Percentiles rank a stretch among this genome's conserved stretches.
Evolutionary conservation across 257 asterid genomes (phyloP).

Genomic region (Plantago elongata): DNA sequence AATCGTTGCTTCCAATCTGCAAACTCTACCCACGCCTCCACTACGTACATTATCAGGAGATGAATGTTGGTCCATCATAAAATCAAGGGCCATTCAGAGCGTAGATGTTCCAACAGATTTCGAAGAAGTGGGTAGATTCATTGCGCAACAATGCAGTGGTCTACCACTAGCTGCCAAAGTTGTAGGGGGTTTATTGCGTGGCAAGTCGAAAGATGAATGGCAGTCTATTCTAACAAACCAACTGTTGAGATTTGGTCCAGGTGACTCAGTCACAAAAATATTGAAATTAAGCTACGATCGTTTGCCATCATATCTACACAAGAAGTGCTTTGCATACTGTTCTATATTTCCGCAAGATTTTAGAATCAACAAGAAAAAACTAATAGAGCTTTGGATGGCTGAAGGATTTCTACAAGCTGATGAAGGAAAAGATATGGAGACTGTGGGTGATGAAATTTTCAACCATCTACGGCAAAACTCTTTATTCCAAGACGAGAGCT

Average conservation of each 20-base stretch:
- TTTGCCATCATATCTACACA: background rate
- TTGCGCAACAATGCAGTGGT: conserved; percentile 23
- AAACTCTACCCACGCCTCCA: background rate
- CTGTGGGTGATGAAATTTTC: background rate
- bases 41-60: conserved; percentile 11
- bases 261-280: conserved; percentile 4
- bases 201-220: conserved; percentile 14
- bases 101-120: conserved; percentile 5
- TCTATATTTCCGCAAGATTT: conserved; percentile 9
- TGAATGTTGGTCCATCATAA: conserved; percentile 21
- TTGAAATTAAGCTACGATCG: conserved; percentile 13
- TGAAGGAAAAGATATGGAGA: conserved; percentile 1
- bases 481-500: conserved; percentile 25
- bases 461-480: conserved; percentile 26
- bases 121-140: conserved; percentile 5
- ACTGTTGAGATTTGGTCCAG: conserved; percentile 5
- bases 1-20: conserved; percentile 15
- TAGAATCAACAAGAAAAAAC: background rate
- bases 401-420: conserved; percentile 28
- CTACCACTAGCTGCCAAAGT: conserved; percentile 25
- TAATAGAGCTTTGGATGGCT: conserved; percentile 27
- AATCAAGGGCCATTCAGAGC: conserved; percentile 14
- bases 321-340: conserved; percentile 6
- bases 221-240: background rate
- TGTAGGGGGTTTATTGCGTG: conserved; percentile 8